phyloP scores from a whole-genome alignment of 805 yeast species.

The Nematodospora valgi region DNA sequence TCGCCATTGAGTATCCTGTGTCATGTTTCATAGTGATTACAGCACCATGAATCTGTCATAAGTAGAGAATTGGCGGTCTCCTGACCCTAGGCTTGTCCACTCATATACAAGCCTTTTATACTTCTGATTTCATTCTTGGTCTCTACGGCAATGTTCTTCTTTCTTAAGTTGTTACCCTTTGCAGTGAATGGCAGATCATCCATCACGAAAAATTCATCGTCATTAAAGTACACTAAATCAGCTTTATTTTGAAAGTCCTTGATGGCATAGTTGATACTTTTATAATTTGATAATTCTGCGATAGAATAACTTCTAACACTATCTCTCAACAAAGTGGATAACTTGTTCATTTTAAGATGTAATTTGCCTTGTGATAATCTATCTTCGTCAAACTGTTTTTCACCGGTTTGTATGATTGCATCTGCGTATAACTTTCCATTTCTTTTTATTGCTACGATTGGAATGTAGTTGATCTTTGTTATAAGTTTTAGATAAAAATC shows the following conservation, averaged over 20 bases:
- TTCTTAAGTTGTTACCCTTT: conserved; percentile 11
- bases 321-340: conserved; percentile 18
- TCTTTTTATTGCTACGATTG: conserved; percentile 33
- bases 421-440: conserved; percentile 33
- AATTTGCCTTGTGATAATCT: conserved; percentile 23
- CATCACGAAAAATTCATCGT: conserved; percentile 23
- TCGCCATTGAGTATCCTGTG: too few species aligned
- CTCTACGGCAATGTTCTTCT: conserved; percentile 30
- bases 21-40: too few species aligned
- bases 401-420: conserved; percentile 36
- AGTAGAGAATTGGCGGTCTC: background rate
- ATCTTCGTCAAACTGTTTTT: conserved; percentile 20
- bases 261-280: conserved; percentile 22
- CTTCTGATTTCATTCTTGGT: conserved; percentile 36
- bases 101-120: conserved; percentile 43
- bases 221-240: conserved; percentile 33
- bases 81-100: conserved; percentile 23
- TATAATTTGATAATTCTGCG: conserved; percentile 31
- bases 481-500: conserved; percentile 33
- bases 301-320: conserved; percentile 24
- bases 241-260: conserved; percentile 35
- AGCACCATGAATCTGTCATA: background rate
- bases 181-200: conserved; percentile 6
- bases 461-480: conserved; percentile 33
- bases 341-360: conserved; percentile 18